Percentiles rank a stretch among this genome's conserved stretches.
These are phyloP conservation scores for Scutellaria barbata DNA, from an alignment of 257 asterid species.

Conservation along the genomic window DNA sequence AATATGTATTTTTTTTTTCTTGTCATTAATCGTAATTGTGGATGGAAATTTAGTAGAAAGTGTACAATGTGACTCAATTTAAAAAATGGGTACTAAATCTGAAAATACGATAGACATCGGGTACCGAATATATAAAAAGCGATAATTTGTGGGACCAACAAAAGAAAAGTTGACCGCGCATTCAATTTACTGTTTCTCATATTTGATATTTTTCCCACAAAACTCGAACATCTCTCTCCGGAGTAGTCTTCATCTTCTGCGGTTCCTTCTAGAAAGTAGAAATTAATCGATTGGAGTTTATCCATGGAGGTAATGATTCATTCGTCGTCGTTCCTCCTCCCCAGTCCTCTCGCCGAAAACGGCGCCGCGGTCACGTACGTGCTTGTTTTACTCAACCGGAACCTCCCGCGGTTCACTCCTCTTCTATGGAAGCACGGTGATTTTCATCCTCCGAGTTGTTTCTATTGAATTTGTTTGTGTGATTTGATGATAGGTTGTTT, in stretches of 20 bases:
- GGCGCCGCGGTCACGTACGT: constrained; percentile 56
- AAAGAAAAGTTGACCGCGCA: constrained; percentile 4
- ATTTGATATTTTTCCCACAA: neutral
- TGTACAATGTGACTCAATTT: no score
- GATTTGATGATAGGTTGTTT: neutral
- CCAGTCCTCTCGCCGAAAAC: constrained; percentile 45
- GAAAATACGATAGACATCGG: no score
- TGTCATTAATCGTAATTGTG: no score
- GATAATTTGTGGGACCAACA: neutral
- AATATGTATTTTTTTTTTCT: no score
- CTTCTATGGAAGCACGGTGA: constrained; percentile 87
- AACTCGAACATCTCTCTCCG: neutral
- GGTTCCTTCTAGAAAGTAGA: neutral
- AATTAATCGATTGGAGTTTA: constrained; percentile 16
- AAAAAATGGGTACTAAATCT: no score
- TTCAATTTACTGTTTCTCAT: no score
- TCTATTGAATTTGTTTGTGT: neutral
- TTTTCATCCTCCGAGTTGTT: constrained; percentile 1
- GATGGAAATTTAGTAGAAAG: no score
- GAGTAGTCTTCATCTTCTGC: constrained; percentile 6
- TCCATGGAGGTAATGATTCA: constrained; percentile 71
- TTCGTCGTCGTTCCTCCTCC: constrained; percentile 76
- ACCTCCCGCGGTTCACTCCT: constrained; percentile 79
- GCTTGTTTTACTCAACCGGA: constrained; percentile 75
- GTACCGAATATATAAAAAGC: no score